These are phyloP conservation scores for Trichoderma breve DNA, from an alignment of 2,329 filamentous ascomycete genomes.

Conservation along the genomic window DNA sequence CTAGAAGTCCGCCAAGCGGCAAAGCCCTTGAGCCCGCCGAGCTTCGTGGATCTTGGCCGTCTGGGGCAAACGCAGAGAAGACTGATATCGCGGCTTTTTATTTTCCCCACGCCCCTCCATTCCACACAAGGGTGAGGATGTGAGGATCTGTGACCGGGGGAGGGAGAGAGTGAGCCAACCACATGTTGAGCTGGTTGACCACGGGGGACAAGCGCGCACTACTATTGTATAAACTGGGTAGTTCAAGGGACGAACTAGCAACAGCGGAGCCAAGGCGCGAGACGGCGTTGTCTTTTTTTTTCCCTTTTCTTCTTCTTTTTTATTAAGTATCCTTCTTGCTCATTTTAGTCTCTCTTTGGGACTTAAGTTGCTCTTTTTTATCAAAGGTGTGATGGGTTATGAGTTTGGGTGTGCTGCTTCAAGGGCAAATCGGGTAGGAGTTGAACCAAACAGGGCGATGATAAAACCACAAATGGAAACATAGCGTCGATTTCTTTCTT, in stretches of 20 bases:
- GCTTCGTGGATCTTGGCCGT: neutral
- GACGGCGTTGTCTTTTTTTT: neutral
- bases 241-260: neutral
- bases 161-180: neutral
- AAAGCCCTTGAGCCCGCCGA: neutral
- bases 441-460: constrained; percentile 3
- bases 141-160: neutral
- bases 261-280: constrained; percentile 4
- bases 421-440: neutral
- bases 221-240: constrained; percentile 4
- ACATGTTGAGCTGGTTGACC: neutral
- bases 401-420: neutral
- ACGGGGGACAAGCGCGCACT: constrained; percentile 10
- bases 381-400: neutral
- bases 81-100: neutral
- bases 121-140: neutral
- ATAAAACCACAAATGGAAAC: constrained; percentile 1
- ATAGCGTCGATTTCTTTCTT: neutral
- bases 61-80: neutral
- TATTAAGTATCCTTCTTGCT: neutral
- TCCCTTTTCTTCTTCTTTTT: neutral
- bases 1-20: constrained; percentile 35
- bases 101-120: neutral
- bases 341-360: neutral
- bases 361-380: neutral